Conservation (phyloP, 2,329 filamentous ascomycete species). For the Fusarium pseudograminearum region DNA sequence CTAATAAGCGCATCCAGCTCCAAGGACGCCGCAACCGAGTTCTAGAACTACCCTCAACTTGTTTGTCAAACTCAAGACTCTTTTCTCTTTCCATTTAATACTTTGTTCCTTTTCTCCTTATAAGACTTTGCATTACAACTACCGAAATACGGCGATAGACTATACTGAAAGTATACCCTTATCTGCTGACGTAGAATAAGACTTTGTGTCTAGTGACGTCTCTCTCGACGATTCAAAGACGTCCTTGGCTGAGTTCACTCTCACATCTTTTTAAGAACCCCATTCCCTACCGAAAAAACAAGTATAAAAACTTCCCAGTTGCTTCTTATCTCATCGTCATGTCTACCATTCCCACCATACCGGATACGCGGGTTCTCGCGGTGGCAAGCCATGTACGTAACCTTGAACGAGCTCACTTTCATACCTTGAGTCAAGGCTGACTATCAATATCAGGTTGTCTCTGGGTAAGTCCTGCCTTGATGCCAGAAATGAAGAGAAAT, state of each 20-base stretch:
- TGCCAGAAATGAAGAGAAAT: neutral
- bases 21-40: slow-evolving; percentile 12
- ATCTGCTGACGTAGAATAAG: slow-evolving; percentile 19
- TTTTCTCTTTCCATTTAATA: neutral
- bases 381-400: slow-evolving; percentile 97
- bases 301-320: neutral
- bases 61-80: neutral
- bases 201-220: slow-evolving; percentile 30
- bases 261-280: neutral
- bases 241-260: neutral
- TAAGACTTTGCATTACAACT: neutral
- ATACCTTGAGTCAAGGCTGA: slow-evolving; percentile 22
- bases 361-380: slow-evolving; percentile 79
- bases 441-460: slow-evolving; percentile 44
- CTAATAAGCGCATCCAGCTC: slow-evolving; percentile 28
- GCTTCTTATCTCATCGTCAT: slow-evolving; percentile 25
- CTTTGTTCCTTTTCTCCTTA: neutral
- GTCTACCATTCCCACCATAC: slow-evolving; percentile 52
- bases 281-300: neutral
- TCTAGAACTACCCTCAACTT: slow-evolving; percentile 4
- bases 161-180: neutral
- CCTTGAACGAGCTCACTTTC: slow-evolving; percentile 23
- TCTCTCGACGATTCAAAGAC: slow-evolving; percentile 7
- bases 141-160: neutral
- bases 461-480: slow-evolving; percentile 38